Evolutionary conservation across 1,139 yeast genomes (phyloP), one percentile per base, ranked within the genome.

Genomic region (Diutina catenulata): DNA sequence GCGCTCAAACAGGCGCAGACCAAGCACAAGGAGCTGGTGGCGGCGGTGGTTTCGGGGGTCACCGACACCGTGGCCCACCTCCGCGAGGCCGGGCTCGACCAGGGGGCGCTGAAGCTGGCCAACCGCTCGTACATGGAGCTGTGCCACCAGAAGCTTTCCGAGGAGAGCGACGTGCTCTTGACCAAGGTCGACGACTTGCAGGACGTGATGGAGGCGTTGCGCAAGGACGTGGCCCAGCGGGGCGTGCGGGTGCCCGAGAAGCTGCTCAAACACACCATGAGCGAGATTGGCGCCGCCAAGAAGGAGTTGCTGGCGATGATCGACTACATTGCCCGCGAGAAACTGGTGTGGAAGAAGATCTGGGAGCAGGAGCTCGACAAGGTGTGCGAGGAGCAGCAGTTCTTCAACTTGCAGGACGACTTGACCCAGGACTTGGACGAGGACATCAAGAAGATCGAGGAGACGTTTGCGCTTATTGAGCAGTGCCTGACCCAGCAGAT

Each of bases 291-390:
- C 4, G 64, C 60, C 1, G 91, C 94, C 0, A 68, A 70, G 41
- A 41, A 47, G 0, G 69, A 71, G 13, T 63, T 88, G 37, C 56
- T 57, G 3, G 56, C 59, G 5, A 71, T 88, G 71, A 67, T 70
- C n/a, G 60, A 58, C 6, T 87, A 74, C 49, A 79, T 93, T 33
- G 50, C 58, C 1, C 65, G 64, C 10, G 97, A 87, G 51, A 81
- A 81, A 47, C 79, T 87, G 4, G 76, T 76, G 28, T 87, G 97
- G 95, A 83, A 86, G 53, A 76, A 75, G 48, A 79, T 86, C 21
- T 91, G 98, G 97, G 95, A 88, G 54, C 65, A 80, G 5, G 96
- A 88, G 51, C 68, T 91, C 42, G 94, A 86, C 46, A 79, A 80
- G 35, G 93, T 91, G 18, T 82, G 95, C 44, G 95, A 86, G 48